Conservation (phyloP, 1,139 yeast species). For the Debaryomycetaceae sp. region DNA sequence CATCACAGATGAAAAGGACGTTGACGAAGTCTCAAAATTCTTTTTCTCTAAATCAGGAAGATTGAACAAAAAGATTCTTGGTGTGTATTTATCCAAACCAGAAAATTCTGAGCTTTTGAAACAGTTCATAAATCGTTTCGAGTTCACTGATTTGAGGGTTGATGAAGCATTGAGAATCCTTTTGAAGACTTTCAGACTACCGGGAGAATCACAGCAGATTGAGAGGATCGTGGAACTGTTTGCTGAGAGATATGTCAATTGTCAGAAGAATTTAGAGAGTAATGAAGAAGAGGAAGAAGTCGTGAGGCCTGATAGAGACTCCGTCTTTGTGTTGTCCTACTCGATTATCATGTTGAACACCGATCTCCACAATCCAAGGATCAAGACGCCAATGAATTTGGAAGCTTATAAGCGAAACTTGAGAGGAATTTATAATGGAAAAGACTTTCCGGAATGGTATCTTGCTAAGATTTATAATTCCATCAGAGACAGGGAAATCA, state of each 20-base stretch:
- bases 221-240: constrained; percentile 87
- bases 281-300: constrained; percentile 25
- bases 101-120: constrained; percentile 57
- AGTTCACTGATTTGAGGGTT: constrained; percentile 73
- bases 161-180: constrained; percentile 90
- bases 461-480: constrained; percentile 75
- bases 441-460: constrained; percentile 85
- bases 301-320: constrained; percentile 68
- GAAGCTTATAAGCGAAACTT: constrained; percentile 79
- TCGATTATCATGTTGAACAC: constrained; percentile 78
- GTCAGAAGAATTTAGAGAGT: constrained; percentile 32
- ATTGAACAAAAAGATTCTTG: constrained; percentile 81
- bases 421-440: constrained; percentile 71
- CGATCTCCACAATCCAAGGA: constrained; percentile 74
- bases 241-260: constrained; percentile 71
- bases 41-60: constrained; percentile 76
- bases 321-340: constrained; percentile 69
- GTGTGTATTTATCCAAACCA: constrained; percentile 82
- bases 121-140: constrained; percentile 67
- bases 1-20: constrained; percentile 50
- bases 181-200: constrained; percentile 81
- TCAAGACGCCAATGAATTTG: constrained; percentile 81
- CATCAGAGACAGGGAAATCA: constrained; percentile 82
- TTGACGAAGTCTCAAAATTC: constrained; percentile 68
- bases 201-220: constrained; percentile 97